Base-by-base conservation (phyloP, 805 yeast species). In the Candida chilensis region DNA sequence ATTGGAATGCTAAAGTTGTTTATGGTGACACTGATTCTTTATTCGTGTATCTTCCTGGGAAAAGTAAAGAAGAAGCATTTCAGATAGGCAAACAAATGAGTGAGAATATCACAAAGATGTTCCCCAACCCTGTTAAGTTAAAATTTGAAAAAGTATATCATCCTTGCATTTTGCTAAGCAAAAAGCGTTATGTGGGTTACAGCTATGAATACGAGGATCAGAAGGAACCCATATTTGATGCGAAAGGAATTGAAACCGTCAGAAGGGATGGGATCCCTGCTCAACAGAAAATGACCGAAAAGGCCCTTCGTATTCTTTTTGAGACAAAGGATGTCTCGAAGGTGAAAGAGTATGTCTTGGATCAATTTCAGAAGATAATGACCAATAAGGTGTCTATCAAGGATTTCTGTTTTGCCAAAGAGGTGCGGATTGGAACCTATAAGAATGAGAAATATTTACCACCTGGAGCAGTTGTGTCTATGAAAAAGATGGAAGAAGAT, bases 21-120 rank as follows among this genome's bases (percentile, higher is more conserved):
- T 92, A 92, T 49, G 97, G 98, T 4, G 98, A 92, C 49, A 92
- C 98, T 0, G 98, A 92, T 52, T 84, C 95, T 24, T 52, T 92
- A 32, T 92, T 92, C 64, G 88, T 92, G 3, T 81, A 84, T 46
- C 63, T 92, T 4, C 96, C 96, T 0, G 96, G 96, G 0, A 75
- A 74, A 44, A 63, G 84, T 0, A 73, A 67, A 37, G 69, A 58
- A 2, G 90, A 87, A 17, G 96, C 97, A 0, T 87, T 90, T 47
- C 50, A 44, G 9, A 59, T 80, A 26, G 98, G 96, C 0, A 53
- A 64, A 18, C 77, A 73, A 26, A 78, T 92, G 45, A 84, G 95
- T 0, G 51, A 54, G 0, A 44, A 54, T 28, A 67, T 92, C 3
- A 79, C 95, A 0, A 54, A 60, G 8, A 42, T 59, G 19, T 80